These are phyloP conservation scores for Chrysoporthe puriensis DNA, from an alignment of 2,329 filamentous ascomycete species.

Conservation along the genomic window DNA sequence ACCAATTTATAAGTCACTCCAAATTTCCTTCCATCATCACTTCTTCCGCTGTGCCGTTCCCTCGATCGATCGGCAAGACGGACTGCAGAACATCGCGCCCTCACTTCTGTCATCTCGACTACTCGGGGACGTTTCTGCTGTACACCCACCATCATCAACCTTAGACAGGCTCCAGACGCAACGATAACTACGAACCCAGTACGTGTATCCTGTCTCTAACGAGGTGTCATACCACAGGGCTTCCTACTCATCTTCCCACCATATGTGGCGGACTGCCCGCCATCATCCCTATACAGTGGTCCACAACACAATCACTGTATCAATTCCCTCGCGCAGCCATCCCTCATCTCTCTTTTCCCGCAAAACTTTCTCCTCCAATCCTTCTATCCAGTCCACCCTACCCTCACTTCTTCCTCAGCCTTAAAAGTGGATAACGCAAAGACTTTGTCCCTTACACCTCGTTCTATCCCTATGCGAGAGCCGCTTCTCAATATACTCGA, in stretches of 20 bases:
- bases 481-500: too few species aligned
- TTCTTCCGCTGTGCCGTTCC: neutral
- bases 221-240: too few species aligned
- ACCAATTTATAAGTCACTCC: neutral
- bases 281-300: too few species aligned
- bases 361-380: neutral
- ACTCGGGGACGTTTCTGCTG: neutral
- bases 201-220: neutral
- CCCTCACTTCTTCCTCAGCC: neutral
- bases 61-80: neutral
- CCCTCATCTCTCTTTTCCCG: neutral
- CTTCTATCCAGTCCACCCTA: neutral
- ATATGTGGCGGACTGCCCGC: too few species aligned
- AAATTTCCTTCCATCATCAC: neutral
- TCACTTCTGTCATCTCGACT: neutral
- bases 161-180: neutral
- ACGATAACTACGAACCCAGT: neutral
- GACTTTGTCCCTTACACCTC: too few species aligned
- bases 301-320: too few species aligned
- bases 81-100: neutral
- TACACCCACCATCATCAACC: neutral
- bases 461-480: too few species aligned
- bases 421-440: too few species aligned
- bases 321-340: too few species aligned
- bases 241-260: too few species aligned